Percentiles rank a stretch among this genome's conserved stretches.
phyloP scores from a whole-genome alignment of 2,329 filamentous ascomycete species.

The Cladosporium colombiae region DNA sequence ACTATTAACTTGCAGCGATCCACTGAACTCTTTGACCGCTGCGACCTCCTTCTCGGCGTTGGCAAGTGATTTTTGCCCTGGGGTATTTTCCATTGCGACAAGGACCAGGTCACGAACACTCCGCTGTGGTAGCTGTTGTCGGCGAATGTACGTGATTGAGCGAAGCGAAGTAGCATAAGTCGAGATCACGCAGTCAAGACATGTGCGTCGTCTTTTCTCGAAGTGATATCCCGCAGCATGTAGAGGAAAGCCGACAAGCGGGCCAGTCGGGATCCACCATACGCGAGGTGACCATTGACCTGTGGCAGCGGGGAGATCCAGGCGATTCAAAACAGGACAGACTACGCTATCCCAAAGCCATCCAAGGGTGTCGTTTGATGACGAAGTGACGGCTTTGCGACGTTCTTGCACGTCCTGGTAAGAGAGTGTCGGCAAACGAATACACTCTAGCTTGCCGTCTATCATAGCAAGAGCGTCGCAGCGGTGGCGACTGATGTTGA shows the following conservation, averaged over 20 bases:
- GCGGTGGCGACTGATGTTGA: background rate
- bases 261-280: background rate
- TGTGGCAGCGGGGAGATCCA: background rate
- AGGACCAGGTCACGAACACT: background rate
- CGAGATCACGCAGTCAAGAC: background rate
- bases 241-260: background rate
- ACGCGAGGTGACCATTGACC: background rate
- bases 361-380: background rate
- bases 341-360: background rate
- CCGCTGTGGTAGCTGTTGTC: background rate
- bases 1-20: background rate
- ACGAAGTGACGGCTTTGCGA: background rate
- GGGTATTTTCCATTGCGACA: background rate
- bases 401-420: background rate
- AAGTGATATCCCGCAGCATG: background rate
- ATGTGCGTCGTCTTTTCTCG: background rate
- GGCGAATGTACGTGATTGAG: background rate
- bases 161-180: background rate
- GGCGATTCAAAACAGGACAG: background rate
- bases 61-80: background rate
- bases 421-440: background rate
- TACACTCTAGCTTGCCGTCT: background rate
- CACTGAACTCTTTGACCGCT: background rate
- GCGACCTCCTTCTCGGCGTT: background rate
- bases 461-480: background rate